These are phyloP conservation scores for Hypoxylon lenormandii DNA, from an alignment of 495 filamentous ascomycete species.

Conservation along the genomic window DNA sequence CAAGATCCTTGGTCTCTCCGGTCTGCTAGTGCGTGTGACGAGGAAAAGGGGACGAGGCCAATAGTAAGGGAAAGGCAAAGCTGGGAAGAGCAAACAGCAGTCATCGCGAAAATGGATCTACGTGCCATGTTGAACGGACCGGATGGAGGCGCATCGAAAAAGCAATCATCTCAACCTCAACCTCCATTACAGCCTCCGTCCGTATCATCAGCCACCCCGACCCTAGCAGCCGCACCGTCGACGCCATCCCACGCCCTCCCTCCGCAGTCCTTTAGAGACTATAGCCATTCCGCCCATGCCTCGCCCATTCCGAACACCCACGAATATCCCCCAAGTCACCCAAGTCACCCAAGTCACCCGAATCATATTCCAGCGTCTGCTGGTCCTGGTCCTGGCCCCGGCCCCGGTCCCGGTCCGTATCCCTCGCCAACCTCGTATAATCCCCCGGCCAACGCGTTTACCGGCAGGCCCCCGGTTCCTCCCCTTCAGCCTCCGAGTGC, in stretches of 20 bases:
- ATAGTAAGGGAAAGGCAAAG: conserved; percentile 10
- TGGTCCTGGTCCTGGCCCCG: conserved; percentile 31
- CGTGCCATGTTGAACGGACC: conserved; percentile 66
- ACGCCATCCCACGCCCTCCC: conserved; percentile 61
- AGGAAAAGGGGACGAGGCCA: conserved; percentile 20
- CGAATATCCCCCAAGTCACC: conserved; percentile 55
- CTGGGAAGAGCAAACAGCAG: conserved; percentile 33
- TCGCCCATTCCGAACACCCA: conserved; percentile 53
- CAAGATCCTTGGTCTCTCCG: not conserved
- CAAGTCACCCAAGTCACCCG: conserved; percentile 54
- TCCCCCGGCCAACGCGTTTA: conserved; percentile 54
- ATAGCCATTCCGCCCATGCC: conserved; percentile 57
- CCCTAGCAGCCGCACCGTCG: conserved; percentile 49
- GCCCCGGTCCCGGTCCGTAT: conserved; percentile 45
- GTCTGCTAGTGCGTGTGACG: conserved; percentile 18
- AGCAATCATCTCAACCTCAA: conserved; percentile 25
- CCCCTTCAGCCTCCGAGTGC: conserved; percentile 63
- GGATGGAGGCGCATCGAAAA: conserved; percentile 53
- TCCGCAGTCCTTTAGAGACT: conserved; percentile 62
- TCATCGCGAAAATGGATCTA: conserved; percentile 65
- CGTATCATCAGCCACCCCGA: conserved; percentile 43
- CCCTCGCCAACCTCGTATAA: conserved; percentile 60
- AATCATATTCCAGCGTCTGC: conserved; percentile 46
- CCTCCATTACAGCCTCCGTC: conserved; percentile 42
- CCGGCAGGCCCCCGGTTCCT: conserved; percentile 61